Evolutionary conservation across 441 rosid species (phyloP).

Genomic region (Populus hybrid): DNA sequence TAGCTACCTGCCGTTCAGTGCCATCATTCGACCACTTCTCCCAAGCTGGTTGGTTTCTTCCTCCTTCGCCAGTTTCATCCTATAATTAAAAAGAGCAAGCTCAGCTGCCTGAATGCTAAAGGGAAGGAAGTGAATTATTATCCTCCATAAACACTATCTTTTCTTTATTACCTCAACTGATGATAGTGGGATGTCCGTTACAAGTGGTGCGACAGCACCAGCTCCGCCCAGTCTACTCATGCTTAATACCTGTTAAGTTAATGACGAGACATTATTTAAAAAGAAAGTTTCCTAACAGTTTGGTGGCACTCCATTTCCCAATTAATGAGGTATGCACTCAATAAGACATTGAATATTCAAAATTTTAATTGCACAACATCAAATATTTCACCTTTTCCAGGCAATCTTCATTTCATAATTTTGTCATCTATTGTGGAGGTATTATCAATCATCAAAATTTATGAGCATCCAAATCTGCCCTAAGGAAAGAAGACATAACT

Average conservation of each 20-base stretch:
- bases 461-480: neutral
- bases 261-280: constrained; percentile 18
- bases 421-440: constrained; percentile 3
- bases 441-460: neutral
- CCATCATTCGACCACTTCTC: constrained; percentile 97
- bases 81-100: constrained; percentile 16
- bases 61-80: constrained; percentile 84
- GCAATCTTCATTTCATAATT: constrained; percentile 1
- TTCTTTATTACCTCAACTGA: constrained; percentile 71
- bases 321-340: neutral
- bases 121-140: neutral
- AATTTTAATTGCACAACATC: neutral
- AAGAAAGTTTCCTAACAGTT: neutral
- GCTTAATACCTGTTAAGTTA: constrained; percentile 77
- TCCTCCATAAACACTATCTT: neutral
- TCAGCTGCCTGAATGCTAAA: constrained; percentile 7
- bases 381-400: neutral
- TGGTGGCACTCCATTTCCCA: constrained; percentile 16
- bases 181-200: constrained; percentile 85
- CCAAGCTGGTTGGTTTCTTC: constrained; percentile 83
- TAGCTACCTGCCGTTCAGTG: constrained; percentile 89
- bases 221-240: constrained; percentile 99
- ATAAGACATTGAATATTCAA: constrained; percentile 12
- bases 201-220: constrained; percentile 98
- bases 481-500: neutral